Percentiles rank a stretch among this genome's conserved stretches.
phyloP scores from a whole-genome alignment of 768 basidiomycete genomes.

The Russula compacta region DNA sequence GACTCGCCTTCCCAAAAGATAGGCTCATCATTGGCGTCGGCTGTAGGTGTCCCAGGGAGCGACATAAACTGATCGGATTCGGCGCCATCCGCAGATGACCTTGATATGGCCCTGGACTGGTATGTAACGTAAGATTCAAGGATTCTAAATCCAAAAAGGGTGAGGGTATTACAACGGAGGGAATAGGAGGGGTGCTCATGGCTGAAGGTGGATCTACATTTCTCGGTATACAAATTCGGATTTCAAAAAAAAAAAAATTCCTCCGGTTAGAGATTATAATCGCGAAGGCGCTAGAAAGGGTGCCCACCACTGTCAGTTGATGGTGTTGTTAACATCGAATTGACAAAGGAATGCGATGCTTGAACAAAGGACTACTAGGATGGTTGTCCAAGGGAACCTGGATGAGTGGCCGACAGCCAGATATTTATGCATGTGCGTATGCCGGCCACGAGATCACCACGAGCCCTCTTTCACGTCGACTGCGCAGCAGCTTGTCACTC shows the following conservation, averaged over 20 bases:
- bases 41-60: slow-evolving; percentile 1
- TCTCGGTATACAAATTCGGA: too few relatives aligned
- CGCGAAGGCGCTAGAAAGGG: not conserved
- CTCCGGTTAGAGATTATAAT: too few relatives aligned
- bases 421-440: too few relatives aligned
- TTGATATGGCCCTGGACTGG: not conserved
- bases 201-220: not conserved
- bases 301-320: not conserved
- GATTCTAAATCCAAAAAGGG: not conserved
- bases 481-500: not conserved
- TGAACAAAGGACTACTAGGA: not conserved
- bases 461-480: not conserved
- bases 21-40: not conserved
- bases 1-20: not conserved
- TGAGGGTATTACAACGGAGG: not conserved
- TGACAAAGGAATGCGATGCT: not conserved
- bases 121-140: not conserved
- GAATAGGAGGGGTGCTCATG: not conserved
- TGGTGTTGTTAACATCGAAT: not conserved
- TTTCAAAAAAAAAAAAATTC: too few relatives aligned
- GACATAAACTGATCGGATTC: slow-evolving; percentile 13
- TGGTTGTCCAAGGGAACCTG: not conserved
- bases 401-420: too few relatives aligned
- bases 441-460: too few relatives aligned
- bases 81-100: not conserved